Evolutionary conservation across 2,329 filamentous ascomycete species (phyloP).

Genomic region (Amesomyces nigricolor): DNA sequence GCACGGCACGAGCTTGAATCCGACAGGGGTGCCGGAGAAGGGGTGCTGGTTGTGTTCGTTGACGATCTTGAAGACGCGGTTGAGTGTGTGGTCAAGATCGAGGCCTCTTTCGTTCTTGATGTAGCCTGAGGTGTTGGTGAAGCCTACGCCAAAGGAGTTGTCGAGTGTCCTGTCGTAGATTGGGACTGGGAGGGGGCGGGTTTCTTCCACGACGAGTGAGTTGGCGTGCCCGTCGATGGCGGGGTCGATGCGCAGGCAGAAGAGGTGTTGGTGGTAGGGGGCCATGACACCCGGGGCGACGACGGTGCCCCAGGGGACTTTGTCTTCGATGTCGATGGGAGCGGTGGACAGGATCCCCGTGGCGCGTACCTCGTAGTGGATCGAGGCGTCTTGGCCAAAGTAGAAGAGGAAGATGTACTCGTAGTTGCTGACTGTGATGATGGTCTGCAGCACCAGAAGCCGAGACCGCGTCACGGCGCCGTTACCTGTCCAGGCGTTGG

Average conservation of each 20-base stretch:
- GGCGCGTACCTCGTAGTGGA: slow-evolving; percentile 57
- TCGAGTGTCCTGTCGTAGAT: slow-evolving; percentile 25
- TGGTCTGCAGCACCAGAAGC: slow-evolving; percentile 61
- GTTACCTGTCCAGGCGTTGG: slow-evolving; percentile 59
- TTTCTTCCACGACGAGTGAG: slow-evolving; percentile 41
- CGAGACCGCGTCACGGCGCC: slow-evolving; percentile 56
- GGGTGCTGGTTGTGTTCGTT: slow-evolving; percentile 41
- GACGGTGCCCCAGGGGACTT: slow-evolving; percentile 52
- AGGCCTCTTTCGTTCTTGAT: slow-evolving; percentile 42
- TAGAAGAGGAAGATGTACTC: slow-evolving; percentile 54
- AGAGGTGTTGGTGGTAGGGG: slow-evolving; percentile 67
- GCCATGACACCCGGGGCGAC: slow-evolving; percentile 61
- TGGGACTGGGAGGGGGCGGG: slow-evolving; percentile 35
- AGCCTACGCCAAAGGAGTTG: slow-evolving; percentile 50
- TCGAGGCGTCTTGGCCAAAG: slow-evolving; percentile 57
- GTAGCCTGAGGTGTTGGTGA: slow-evolving; percentile 37
- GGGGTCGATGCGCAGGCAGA: slow-evolving; percentile 59
- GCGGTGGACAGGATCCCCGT: slow-evolving; percentile 61
- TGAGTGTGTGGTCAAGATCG: slow-evolving; percentile 45
- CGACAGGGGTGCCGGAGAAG: slow-evolving; percentile 39
- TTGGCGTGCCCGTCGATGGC: slow-evolving; percentile 56
- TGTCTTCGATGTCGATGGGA: slow-evolving; percentile 51
- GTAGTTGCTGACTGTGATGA: slow-evolving; percentile 66
- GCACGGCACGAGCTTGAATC: slow-evolving; percentile 41
- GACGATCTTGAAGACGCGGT: slow-evolving; percentile 44